Base-by-base conservation (phyloP, 345 rosid genomes). In the Salix caprea region DNA sequence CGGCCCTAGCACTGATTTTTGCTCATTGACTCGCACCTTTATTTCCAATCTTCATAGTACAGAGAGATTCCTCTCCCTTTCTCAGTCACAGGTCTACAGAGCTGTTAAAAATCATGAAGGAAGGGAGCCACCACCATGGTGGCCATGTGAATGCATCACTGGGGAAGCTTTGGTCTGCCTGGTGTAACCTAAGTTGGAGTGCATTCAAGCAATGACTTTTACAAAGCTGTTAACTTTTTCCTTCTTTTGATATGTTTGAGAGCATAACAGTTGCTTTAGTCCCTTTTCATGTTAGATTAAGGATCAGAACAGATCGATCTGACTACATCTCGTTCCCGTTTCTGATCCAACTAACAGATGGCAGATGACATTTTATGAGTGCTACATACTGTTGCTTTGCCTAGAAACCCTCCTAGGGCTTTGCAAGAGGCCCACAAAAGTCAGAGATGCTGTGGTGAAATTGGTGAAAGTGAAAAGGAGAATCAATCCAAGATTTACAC, bases 121-220 rank as follows among this genome's bases (percentile, higher is more conserved):
- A 26, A 48, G 80, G 85, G 89, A 84, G 80, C 82, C 88, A 85
- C 84, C 83, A 77, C 69, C 65, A 34, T 70, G 67, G 30, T 28
- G n/a, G 36, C 23, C 82, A 70, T 79, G 82, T 79, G 82, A 79
- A 21, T 30, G 68, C 48, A 58, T 26, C 76, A 71, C 39, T 58
- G 7, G 6, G n/a, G 7, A 7, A 46, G 23, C 67, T 73, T 46
- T 65, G 80, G 77, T 74, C 62, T 78, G 23, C 48, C 76, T 69
- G 76, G 42, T 56, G 80, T 76, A 64, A 67, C 80, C 79, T 75
- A 26, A 78, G 83, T 76, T 86, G 83, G 84, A 77, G 79, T 84
- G 86, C 81, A 83, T 83, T 87, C 88, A 85, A 76, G 81, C 81
- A 46, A 74, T 79, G 79, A 79, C 91, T 87, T 85, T 88, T 83